Evolutionary conservation across 192 early-diverging fungal species (phyloP).

Genomic region (Lunasporangiospora selenospora): DNA sequence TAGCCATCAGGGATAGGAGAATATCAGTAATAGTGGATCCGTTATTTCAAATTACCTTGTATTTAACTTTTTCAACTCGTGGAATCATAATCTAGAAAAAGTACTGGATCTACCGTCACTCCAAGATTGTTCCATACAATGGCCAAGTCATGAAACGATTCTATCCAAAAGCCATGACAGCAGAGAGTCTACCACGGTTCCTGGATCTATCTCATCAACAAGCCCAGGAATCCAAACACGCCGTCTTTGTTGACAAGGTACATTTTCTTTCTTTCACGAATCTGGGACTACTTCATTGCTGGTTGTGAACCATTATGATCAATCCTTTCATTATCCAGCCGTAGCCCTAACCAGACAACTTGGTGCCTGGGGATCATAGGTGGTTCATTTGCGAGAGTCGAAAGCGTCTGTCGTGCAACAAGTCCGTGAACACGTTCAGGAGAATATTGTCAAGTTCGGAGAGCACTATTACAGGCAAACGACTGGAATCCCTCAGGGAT

Average conservation of each 20-base stretch:
- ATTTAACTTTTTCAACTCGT: neutral
- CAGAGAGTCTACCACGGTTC: slow-evolving; percentile 7
- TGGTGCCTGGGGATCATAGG: no score
- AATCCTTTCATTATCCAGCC: no score
- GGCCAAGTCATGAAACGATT: slow-evolving; percentile 29
- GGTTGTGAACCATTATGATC: no score
- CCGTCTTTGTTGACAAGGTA: slow-evolving; percentile 74
- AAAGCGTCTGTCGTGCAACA: slow-evolving; percentile 52
- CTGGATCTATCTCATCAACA: slow-evolving; percentile 52
- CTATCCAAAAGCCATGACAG: slow-evolving; percentile 12
- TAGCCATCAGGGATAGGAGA: no score
- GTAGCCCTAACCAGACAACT: no score
- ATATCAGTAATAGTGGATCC: no score
- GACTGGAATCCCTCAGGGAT: slow-evolving; percentile 92
- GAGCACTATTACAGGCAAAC: slow-evolving; percentile 69
- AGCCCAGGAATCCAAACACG: slow-evolving; percentile 56
- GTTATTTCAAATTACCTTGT: no score
- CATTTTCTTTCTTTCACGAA: no score
- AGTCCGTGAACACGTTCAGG: slow-evolving; percentile 68
- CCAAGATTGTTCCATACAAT: slow-evolving; percentile 43
- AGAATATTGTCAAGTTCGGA: slow-evolving; percentile 72
- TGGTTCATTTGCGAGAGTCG: slow-evolving; percentile 60
- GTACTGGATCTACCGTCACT: slow-evolving; percentile 74
- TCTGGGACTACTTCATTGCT: no score
- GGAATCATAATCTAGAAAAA: slow-evolving; percentile 62